These are phyloP conservation scores for Aureobasidium uvarum DNA, from an alignment of 2,329 filamentous ascomycete genomes.

Conservation along the genomic window DNA sequence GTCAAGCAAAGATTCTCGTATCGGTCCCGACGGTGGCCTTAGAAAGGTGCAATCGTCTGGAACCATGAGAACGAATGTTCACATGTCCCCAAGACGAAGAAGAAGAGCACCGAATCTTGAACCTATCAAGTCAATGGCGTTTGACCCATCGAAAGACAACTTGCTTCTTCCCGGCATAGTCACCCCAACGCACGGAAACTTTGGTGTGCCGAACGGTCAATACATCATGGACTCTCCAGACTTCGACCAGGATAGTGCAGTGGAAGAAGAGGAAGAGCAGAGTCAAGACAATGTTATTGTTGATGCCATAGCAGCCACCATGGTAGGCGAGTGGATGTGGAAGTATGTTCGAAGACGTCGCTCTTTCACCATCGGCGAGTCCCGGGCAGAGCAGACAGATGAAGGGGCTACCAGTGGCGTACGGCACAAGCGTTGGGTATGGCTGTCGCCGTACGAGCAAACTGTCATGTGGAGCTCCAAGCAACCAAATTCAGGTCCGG, in stretches of 20 bases:
- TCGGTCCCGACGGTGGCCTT: slow-evolving; percentile 48
- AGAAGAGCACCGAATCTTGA: slow-evolving; percentile 38
- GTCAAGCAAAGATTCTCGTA: slow-evolving; percentile 14
- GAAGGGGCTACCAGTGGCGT: slow-evolving; percentile 58
- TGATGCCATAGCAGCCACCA: slow-evolving; percentile 94
- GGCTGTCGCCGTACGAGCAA: slow-evolving; percentile 94
- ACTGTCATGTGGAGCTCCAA: slow-evolving; percentile 98
- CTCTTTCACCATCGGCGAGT: slow-evolving; percentile 77
- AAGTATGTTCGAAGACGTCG: slow-evolving; percentile 86
- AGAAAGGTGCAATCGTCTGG: slow-evolving; percentile 85
- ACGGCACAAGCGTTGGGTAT: slow-evolving; percentile 95
- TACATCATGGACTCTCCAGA: neutral
- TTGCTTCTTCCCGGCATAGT: slow-evolving; percentile 12
- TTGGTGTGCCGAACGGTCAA: neutral
- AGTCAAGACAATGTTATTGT: slow-evolving; percentile 65
- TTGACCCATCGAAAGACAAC: slow-evolving; percentile 34
- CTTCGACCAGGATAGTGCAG: slow-evolving; percentile 19
- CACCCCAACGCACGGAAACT: neutral
- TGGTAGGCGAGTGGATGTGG: slow-evolving; percentile 98
- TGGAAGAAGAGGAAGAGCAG: slow-evolving; percentile 22
- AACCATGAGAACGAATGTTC: slow-evolving; percentile 59
- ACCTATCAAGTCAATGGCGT: slow-evolving; percentile 40
- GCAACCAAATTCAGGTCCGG: slow-evolving; percentile 83
- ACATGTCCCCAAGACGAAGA: slow-evolving; percentile 53
- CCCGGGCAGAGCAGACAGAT: slow-evolving; percentile 44